phyloP scores from a whole-genome alignment of 116 monocot species.

The Cymodocea nodosa region DNA sequence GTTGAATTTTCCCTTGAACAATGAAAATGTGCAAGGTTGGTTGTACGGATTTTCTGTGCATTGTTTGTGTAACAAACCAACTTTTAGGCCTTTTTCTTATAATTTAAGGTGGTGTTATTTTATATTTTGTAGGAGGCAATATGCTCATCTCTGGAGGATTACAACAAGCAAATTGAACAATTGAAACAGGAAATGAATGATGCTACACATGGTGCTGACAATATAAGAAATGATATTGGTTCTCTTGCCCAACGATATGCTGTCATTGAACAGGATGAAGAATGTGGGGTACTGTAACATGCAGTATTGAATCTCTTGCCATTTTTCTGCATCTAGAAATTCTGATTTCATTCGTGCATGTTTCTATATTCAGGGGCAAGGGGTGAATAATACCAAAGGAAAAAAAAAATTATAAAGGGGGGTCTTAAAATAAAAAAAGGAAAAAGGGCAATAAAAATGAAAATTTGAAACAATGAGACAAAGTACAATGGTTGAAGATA shows the following conservation, averaged over 20 bases:
- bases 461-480: no score
- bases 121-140: slow-evolving; percentile 65
- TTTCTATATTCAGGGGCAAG: not conserved
- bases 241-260: slow-evolving; percentile 94
- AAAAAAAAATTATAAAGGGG: no score
- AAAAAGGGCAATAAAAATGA: no score
- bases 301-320: not conserved
- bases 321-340: not conserved
- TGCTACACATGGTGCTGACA: slow-evolving; percentile 94
- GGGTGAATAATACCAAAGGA: not conserved
- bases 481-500: no score
- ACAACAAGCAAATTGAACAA: slow-evolving; percentile 92
- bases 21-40: not conserved
- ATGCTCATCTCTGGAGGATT: slow-evolving; percentile 86
- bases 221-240: slow-evolving; percentile 85
- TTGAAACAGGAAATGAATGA: slow-evolving; percentile 94
- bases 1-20: no score
- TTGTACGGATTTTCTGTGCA: no score
- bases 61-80: not conserved
- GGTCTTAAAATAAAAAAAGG: no score
- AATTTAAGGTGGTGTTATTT: not conserved
- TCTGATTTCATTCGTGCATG: not conserved
- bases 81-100: not conserved
- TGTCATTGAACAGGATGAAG: slow-evolving; percentile 85
- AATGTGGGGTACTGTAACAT: slow-evolving; percentile 63